phyloP scores from a whole-genome alignment of 495 filamentous ascomycete species.

The Collariella sp. region DNA sequence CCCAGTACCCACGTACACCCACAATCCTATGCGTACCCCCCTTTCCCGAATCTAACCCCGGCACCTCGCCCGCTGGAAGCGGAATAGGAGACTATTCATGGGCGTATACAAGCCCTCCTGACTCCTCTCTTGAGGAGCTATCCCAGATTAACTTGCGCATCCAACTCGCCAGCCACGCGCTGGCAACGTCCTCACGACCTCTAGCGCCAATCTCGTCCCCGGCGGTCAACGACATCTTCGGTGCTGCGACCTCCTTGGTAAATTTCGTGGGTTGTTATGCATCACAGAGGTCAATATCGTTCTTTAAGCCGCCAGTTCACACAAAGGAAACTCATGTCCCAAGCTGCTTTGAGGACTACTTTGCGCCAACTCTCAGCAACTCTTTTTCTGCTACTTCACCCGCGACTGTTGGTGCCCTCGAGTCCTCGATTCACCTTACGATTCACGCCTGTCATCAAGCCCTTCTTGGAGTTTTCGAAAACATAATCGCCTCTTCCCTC shows the following conservation, averaged over 20 bases:
- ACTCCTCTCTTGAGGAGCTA: conserved; percentile 11
- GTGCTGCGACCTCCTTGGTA: conserved; percentile 13
- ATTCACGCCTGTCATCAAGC: conserved; percentile 9
- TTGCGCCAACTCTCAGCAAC: neutral
- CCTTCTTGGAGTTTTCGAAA: conserved; percentile 13
- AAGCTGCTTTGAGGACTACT: neutral
- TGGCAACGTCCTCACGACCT: neutral
- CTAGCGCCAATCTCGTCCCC: conserved; percentile 1
- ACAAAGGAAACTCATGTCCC: neutral
- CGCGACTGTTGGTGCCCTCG: neutral
- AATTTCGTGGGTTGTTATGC: conserved; percentile 8
- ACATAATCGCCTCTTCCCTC: conserved; percentile 1
- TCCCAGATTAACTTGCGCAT: conserved; percentile 11
- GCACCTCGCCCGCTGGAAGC: neutral
- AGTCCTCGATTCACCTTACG: conserved; percentile 6
- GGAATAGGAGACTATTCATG: neutral
- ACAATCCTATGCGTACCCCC: neutral
- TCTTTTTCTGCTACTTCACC: neutral
- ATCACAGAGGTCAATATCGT: neutral
- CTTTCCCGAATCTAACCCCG: neutral
- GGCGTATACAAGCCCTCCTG: neutral
- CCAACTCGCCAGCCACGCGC: conserved; percentile 5
- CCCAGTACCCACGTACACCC: neutral
- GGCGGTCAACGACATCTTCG: conserved; percentile 11
- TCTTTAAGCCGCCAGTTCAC: neutral